Conservation (phyloP, 768 basidiomycete species). For the Kondoa subrosea region DNA sequence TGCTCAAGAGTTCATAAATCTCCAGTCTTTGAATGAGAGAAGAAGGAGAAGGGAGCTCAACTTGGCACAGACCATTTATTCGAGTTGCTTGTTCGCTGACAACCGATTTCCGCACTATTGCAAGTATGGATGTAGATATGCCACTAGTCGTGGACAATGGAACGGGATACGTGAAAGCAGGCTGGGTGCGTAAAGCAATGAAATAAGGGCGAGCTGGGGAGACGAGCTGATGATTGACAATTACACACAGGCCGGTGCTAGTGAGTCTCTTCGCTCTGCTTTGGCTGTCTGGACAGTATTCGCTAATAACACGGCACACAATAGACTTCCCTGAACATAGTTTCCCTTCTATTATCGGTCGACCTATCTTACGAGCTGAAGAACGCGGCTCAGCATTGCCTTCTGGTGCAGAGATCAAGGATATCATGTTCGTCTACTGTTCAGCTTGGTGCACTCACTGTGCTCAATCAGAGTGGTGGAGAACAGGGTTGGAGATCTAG, state of each 20-base stretch:
- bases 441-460: background rate
- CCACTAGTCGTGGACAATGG: slow-evolving; percentile 26
- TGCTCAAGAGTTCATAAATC: background rate
- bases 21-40: background rate
- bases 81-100: background rate
- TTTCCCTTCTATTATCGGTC: slow-evolving; percentile 90
- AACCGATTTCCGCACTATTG: background rate
- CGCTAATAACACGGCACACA: background rate
- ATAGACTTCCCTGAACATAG: slow-evolving; percentile 78
- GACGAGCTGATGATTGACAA: background rate
- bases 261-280: slow-evolving; percentile 6
- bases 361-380: slow-evolving; percentile 35
- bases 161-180: slow-evolving; percentile 80
- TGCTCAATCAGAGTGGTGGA: background rate
- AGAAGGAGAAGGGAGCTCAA: background rate
- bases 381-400: slow-evolving; percentile 12
- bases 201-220: background rate
- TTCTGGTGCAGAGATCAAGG: background rate
- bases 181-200: slow-evolving; percentile 26
- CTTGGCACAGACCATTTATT: background rate
- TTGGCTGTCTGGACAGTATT: background rate
- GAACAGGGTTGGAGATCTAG: slow-evolving; percentile 65
- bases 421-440: slow-evolving; percentile 5
- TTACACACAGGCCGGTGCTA: slow-evolving; percentile 55
- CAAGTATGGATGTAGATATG: background rate